Conservation (phyloP, 805 yeast genomes). For the Pichia gijzeniarum region DNA sequence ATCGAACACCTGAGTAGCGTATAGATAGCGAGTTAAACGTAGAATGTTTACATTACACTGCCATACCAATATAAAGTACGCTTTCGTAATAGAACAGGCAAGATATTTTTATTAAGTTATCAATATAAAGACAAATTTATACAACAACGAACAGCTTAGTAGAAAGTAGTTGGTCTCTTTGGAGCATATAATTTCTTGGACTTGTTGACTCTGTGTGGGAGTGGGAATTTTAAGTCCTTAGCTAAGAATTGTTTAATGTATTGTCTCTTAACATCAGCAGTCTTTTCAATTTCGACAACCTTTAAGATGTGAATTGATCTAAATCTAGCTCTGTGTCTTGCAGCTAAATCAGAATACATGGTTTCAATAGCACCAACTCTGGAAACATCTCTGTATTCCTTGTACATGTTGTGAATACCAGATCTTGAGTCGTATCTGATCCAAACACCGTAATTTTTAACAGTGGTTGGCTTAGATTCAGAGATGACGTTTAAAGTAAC, state of each 20-base stretch:
- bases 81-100: conserved; percentile 4
- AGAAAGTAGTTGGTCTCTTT: conserved; percentile 96
- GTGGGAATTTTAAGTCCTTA: conserved; percentile 98
- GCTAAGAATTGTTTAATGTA: conserved; percentile 95
- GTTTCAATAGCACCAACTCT: conserved; percentile 98
- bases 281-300: conserved; percentile 98
- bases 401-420: conserved; percentile 99
- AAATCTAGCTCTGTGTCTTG: conserved; percentile 99
- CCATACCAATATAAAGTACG: not conserved
- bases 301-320: conserved; percentile 98
- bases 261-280: conserved; percentile 98
- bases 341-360: conserved; percentile 99
- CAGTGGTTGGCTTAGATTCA: conserved; percentile 98
- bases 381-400: conserved; percentile 99
- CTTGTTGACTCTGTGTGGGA: conserved; percentile 98
- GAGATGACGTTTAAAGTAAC: conserved; percentile 86
- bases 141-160: conserved; percentile 42
- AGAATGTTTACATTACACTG: too few relatives aligned
- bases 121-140: conserved; percentile 12
- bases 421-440: conserved; percentile 99
- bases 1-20: too few relatives aligned
- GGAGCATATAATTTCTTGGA: conserved; percentile 80
- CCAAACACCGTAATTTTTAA: conserved; percentile 99
- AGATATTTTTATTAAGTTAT: conserved; percentile 13
- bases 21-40: too few relatives aligned